Percentiles rank a stretch among this genome's conserved stretches.
Conservation (phyloP, 2,329 filamentous ascomycete species). For the Ophiocordyceps camponoti-leonardi region DNA sequence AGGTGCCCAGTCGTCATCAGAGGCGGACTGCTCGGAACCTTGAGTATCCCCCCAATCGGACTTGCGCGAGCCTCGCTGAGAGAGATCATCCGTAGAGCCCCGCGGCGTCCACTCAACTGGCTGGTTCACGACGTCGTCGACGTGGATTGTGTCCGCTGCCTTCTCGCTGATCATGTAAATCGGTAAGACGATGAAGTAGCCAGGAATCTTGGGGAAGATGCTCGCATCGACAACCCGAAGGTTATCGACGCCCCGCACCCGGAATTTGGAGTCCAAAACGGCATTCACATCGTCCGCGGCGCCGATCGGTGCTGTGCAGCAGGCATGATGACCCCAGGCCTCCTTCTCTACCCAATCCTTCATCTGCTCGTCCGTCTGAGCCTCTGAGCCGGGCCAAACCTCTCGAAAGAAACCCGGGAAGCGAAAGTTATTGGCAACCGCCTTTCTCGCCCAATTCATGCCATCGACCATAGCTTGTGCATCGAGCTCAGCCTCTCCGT, state of each 20-base stretch:
- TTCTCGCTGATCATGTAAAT: conserved; percentile 41
- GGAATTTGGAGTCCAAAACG: conserved; percentile 36
- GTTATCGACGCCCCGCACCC: conserved; percentile 31
- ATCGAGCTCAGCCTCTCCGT: conserved; percentile 29
- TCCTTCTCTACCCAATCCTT: conserved; percentile 23
- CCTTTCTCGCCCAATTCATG: conserved; percentile 30
- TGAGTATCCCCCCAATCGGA: too few relatives aligned
- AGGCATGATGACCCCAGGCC: conserved; percentile 40
- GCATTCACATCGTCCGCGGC: conserved; percentile 31
- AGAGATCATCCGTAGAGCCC: background rate
- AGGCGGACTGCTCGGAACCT: too few relatives aligned
- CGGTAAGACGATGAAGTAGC: conserved; percentile 29
- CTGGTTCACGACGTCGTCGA: background rate
- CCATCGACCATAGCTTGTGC: conserved; percentile 32
- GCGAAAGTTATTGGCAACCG: conserved; percentile 7
- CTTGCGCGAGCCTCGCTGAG: background rate
- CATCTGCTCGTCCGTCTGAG: conserved; percentile 24
- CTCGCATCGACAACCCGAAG: conserved; percentile 43
- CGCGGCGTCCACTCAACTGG: background rate
- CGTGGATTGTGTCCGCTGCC: conserved; percentile 17
- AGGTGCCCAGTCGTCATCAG: background rate
- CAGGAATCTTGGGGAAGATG: conserved; percentile 30
- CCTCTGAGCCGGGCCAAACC: conserved; percentile 16
- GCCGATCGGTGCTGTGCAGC: conserved; percentile 37
- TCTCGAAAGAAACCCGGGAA: conserved; percentile 3